Conservation (phyloP, 345 rosid genomes). For the Arabis hirsuta region DNA sequence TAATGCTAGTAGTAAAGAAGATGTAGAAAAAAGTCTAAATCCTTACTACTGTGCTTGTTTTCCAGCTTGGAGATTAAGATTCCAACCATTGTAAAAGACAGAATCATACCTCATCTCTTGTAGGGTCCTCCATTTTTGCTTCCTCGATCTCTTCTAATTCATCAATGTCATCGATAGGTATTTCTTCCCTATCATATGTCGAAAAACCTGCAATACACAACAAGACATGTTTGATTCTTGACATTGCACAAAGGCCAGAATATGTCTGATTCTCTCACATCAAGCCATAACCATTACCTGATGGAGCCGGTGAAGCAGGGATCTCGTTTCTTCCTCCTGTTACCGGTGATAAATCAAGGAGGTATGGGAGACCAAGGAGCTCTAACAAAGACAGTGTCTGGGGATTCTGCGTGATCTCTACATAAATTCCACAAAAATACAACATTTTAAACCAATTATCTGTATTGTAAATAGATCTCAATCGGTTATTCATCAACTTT, state of each 20-base stretch:
- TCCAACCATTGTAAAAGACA: conserved; percentile 6
- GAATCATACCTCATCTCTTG: conserved; percentile 35
- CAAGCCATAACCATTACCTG: conserved; percentile 49
- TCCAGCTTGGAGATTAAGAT: conserved; percentile 1
- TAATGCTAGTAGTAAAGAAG: background rate
- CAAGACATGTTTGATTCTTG: conserved; percentile 8
- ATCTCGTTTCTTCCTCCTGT: conserved; percentile 43
- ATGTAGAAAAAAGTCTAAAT: background rate
- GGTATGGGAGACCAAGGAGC: conserved; percentile 81
- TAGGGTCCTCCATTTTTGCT: conserved; percentile 37
- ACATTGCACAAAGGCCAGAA: background rate
- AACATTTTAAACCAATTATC: background rate
- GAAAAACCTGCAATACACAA: conserved; percentile 45
- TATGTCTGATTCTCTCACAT: background rate
- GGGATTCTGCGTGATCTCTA: conserved; percentile 69
- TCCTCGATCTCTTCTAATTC: conserved; percentile 63
- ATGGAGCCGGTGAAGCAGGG: conserved; percentile 45
- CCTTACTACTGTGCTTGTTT: conserved; percentile 9
- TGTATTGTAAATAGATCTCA: background rate
- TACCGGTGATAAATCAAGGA: conserved; percentile 61
- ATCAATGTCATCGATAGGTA: conserved; percentile 77
- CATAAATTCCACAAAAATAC: conserved; percentile 18
- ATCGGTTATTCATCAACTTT: background rate
- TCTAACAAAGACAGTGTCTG: conserved; percentile 76
- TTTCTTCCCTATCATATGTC: conserved; percentile 60